These are phyloP conservation scores for Knoxia roxburghii DNA, from an alignment of 257 asterid genomes.

Conservation along the genomic window DNA sequence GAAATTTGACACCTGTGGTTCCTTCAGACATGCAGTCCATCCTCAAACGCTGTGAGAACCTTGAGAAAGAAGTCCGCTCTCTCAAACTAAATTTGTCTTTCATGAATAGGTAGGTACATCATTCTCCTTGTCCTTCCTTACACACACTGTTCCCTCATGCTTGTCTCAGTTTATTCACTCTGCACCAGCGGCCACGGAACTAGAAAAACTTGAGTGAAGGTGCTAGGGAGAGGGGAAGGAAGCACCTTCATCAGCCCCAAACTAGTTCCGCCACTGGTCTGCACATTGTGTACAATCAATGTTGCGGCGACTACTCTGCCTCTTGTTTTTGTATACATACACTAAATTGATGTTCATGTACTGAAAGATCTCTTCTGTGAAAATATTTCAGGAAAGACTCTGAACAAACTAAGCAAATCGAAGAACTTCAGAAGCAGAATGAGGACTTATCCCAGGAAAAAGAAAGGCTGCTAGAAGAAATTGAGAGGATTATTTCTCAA, in stretches of 20 bases:
- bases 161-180: no score
- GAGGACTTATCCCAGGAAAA: constrained; percentile 60
- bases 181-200: no score
- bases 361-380: not conserved
- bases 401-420: constrained; percentile 82
- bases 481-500: constrained; percentile 64
- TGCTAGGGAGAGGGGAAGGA: no score
- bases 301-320: not conserved
- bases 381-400: constrained; percentile 68
- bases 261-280: no score
- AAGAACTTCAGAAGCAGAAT: constrained; percentile 74
- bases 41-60: constrained; percentile 72
- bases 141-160: no score
- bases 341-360: not conserved
- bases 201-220: no score
- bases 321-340: not conserved
- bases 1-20: constrained; percentile 55
- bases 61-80: constrained; percentile 88
- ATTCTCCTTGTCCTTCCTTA: not conserved
- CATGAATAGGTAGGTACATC: constrained; percentile 77
- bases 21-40: constrained; percentile 76
- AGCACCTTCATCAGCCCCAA: no score
- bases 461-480: constrained; percentile 70
- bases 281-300: not conserved
- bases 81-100: constrained; percentile 83